phyloP scores from a whole-genome alignment of 2,329 filamentous ascomycete species.

The Cytospora piceicola region DNA sequence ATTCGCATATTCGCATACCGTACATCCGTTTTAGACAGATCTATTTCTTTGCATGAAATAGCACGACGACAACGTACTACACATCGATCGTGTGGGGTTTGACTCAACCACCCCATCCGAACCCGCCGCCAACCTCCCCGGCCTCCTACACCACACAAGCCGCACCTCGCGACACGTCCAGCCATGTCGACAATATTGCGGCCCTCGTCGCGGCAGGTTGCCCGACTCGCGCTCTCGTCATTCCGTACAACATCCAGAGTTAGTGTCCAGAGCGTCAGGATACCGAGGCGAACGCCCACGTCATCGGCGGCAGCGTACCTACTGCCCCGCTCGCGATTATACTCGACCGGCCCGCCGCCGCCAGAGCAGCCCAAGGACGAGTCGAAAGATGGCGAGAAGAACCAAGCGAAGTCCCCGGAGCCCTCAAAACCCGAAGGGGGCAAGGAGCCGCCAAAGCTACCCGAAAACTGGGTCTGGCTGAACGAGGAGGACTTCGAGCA shows the following conservation, averaged over 20 bases:
- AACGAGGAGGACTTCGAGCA: constrained; percentile 52
- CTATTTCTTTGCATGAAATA: constrained; percentile 25
- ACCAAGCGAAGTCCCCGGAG: constrained; percentile 1
- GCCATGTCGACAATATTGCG: constrained; percentile 37
- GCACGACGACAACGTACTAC: constrained; percentile 27
- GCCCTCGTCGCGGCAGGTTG: constrained; percentile 38
- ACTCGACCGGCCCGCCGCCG: constrained; percentile 33
- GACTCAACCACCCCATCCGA: constrained; percentile 26
- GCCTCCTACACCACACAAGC: background rate
- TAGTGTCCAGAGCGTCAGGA: constrained; percentile 30
- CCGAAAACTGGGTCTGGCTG: constrained; percentile 53
- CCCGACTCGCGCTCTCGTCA: constrained; percentile 35
- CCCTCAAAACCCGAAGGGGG: constrained; percentile 1
- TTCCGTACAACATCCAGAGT: constrained; percentile 35
- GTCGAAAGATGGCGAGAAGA: constrained; percentile 11
- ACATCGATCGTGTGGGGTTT: constrained; percentile 20
- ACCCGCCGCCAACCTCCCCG: constrained; percentile 21
- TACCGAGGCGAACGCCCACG: constrained; percentile 32
- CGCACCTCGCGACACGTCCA: constrained; percentile 1
- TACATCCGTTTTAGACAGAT: constrained; percentile 4
- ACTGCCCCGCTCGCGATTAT: constrained; percentile 33
- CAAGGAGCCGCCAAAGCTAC: constrained; percentile 37
- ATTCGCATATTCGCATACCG: background rate
- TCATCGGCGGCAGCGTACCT: constrained; percentile 30
- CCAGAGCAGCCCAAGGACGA: constrained; percentile 23